phyloP scores from a whole-genome alignment of 1,284 basidiomycete genomes.

The Butyriboletus appendiculatus region DNA sequence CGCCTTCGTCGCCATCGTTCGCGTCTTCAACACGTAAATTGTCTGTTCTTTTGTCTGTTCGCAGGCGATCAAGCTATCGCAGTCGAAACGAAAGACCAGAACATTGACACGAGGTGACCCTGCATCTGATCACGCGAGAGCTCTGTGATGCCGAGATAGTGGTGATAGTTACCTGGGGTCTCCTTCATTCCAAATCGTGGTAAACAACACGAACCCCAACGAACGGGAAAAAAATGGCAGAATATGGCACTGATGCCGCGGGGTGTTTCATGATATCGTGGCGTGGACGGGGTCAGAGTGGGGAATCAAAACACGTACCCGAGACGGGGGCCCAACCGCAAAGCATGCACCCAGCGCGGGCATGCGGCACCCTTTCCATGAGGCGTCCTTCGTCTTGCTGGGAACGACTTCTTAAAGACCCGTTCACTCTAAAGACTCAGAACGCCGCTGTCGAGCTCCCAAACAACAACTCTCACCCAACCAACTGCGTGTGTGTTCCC shows the following conservation, averaged over 20 bases:
- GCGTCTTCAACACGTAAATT: slow-evolving; percentile 23
- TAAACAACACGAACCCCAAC: background rate
- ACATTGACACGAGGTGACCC: slow-evolving; percentile 25
- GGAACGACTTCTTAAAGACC: slow-evolving; percentile 22
- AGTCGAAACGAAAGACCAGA: slow-evolving; percentile 8
- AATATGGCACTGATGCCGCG: slow-evolving; percentile 3
- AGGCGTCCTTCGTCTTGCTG: slow-evolving; percentile 22
- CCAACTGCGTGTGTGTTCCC: slow-evolving; percentile 12
- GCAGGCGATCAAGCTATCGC: slow-evolving; percentile 13
- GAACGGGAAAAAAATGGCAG: background rate
- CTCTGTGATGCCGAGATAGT: slow-evolving; percentile 24
- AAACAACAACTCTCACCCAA: slow-evolving; percentile 15
- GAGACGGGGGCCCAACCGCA: slow-evolving; percentile 9
- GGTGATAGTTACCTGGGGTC: slow-evolving; percentile 11
- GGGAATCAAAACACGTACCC: slow-evolving; percentile 13
- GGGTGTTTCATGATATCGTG: slow-evolving; percentile 3
- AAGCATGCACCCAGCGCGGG: slow-evolving; percentile 25
- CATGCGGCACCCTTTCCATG: slow-evolving; percentile 31
- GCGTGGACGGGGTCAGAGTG: slow-evolving; percentile 15
- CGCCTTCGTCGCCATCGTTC: background rate
- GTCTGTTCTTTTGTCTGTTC: background rate
- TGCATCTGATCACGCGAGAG: slow-evolving; percentile 25
- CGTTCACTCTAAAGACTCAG: slow-evolving; percentile 10
- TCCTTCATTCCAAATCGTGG: background rate
- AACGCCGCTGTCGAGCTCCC: slow-evolving; percentile 26